Evolutionary conservation across 1,139 yeast species (phyloP), one percentile per base, ranked within the genome.

Genomic region (Scheffersomyces segobiensis): DNA sequence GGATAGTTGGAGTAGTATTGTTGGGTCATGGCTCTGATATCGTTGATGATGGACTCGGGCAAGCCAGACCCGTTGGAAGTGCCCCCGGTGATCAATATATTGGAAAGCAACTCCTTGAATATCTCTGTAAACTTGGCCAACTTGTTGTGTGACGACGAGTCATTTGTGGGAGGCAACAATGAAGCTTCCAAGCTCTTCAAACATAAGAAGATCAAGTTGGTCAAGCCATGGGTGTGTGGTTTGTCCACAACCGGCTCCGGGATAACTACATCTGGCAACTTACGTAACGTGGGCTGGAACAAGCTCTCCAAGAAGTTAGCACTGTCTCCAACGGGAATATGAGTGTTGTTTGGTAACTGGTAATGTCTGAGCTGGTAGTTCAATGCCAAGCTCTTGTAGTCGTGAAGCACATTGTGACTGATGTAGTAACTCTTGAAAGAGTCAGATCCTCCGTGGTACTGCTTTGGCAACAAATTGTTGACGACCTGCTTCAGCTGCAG

Each of bases 51-150:
- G 66, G 91, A 81, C 62, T 84, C 87, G 54, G 85, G 85, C 59
- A 89, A 75, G 3, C 91, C 91, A 22, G 83, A 81, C 32, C 87
- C 76, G 58, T 84, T 74, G 1, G 92, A 82, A 1, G 86, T 73
- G 10, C 88, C 87, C 46, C 96, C 95, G 5, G 90, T 87, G 56
- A 89, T 78, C 50, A 89, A 81, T 12, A 89, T 82, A 67, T 87
- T 88, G n/a, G 85, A 78, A 55, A 88, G 72, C 55, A 79, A 71
- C 49, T 70, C 75, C 60, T 75, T 77, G 66, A 80, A 77, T 22
- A 75, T 73, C 57, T 80, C 84, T 60, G 76, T 77, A 62, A 79
- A 78, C 53, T 78, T 68, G 21, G 77, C 77, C 64, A 69, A 71
- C 53, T 73, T 69, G 56, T 69, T 63, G 60, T 62, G 62, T 52